Conservation (phyloP, 148 eudicot species). For the Spergularia bocconei region DNA sequence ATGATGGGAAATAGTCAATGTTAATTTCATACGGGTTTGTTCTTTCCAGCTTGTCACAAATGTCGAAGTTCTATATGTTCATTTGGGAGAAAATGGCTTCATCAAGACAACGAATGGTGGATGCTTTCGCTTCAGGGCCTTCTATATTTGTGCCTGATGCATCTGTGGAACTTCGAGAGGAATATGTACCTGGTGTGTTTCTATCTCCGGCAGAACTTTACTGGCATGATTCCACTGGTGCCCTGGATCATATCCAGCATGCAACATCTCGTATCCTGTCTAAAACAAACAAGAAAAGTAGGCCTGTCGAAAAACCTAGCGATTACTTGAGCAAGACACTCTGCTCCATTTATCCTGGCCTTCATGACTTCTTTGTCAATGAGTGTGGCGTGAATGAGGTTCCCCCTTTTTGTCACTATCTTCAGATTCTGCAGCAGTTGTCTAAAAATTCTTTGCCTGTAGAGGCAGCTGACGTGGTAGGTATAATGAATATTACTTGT, state of each 20-base stretch:
- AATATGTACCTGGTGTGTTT: conserved; percentile 60
- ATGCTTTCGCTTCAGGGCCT: conserved; percentile 55
- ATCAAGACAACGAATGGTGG: conserved; percentile 49
- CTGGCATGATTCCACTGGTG: conserved; percentile 80
- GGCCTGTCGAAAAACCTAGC: conserved; percentile 15
- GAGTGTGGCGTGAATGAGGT: conserved; percentile 77
- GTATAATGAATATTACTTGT: conserved; percentile 1
- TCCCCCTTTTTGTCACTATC: conserved; percentile 58
- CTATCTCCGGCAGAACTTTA: conserved; percentile 69
- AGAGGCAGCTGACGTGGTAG: conserved; percentile 64
- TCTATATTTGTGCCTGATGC: conserved; percentile 70
- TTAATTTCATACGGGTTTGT: conserved; percentile 16
- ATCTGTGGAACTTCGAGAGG: conserved; percentile 39
- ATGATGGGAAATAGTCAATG: background rate
- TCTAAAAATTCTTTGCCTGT: conserved; percentile 54
- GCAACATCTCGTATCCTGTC: conserved; percentile 6
- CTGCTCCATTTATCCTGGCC: conserved; percentile 59
- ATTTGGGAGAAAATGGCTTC: conserved; percentile 63
- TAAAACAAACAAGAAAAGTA: too few species aligned
- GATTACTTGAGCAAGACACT: conserved; percentile 43
- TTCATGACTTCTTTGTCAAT: conserved; percentile 74
- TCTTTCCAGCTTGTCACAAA: conserved; percentile 68
- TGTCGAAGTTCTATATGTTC: conserved; percentile 72
- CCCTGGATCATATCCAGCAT: conserved; percentile 37
- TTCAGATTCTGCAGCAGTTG: conserved; percentile 69